Conservation (phyloP, 371 early-diverging fungal species). For the Apophysomyces ossiformis region DNA sequence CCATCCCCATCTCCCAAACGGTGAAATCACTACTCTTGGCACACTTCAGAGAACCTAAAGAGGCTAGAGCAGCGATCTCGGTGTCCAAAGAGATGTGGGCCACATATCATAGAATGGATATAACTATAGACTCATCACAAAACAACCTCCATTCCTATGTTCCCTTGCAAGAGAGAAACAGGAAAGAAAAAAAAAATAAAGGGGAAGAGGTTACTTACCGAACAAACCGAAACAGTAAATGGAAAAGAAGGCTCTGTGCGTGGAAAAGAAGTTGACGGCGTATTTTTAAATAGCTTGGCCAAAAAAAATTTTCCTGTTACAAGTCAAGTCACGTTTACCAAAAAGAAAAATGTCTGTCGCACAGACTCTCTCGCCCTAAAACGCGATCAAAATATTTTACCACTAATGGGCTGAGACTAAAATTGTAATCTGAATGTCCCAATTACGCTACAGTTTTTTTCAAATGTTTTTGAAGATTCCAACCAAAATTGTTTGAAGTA, state of each 20-base stretch:
- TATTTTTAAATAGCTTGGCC: conserved; percentile 10
- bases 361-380: too few relatives aligned
- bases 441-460: too few relatives aligned
- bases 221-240: background rate
- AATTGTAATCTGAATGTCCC: too few relatives aligned
- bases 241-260: conserved; percentile 10
- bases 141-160: background rate
- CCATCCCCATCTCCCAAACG: conserved; percentile 36
- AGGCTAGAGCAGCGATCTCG: conserved; percentile 18
- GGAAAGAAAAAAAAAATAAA: background rate
- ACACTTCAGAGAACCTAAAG: conserved; percentile 38
- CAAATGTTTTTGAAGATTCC: too few relatives aligned
- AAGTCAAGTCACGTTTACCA: too few relatives aligned
- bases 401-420: too few relatives aligned
- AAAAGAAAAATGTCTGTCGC: too few relatives aligned
- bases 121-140: conserved; percentile 45
- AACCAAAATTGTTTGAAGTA: too few relatives aligned
- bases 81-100: conserved; percentile 36
- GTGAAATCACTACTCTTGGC: conserved; percentile 21
- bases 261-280: conserved; percentile 13
- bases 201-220: conserved; percentile 7
- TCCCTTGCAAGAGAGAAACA: background rate
- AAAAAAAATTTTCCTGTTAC: background rate
- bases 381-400: too few relatives aligned
- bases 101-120: conserved; percentile 55